Conservation (phyloP, 306 rosid species). For the cucumber (Cucumis sativus) region DNA sequence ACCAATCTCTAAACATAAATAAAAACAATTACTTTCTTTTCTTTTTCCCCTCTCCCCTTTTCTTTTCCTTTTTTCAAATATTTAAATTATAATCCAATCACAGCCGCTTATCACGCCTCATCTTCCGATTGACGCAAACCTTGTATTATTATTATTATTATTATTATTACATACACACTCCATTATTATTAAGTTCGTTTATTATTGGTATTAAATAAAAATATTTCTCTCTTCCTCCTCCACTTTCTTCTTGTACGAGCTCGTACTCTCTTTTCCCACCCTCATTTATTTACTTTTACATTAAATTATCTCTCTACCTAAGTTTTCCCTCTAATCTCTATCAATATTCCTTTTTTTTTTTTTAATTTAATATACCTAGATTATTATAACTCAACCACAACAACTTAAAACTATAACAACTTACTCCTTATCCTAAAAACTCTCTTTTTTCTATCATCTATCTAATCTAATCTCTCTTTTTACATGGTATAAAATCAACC, state of each 20-base stretch:
- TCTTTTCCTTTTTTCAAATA: neutral
- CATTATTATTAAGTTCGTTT: neutral
- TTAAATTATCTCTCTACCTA: neutral
- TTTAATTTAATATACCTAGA: too few species aligned
- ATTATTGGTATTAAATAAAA: neutral
- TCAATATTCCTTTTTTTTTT: too few species aligned
- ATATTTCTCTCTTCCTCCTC: neutral
- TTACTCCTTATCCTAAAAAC: too few species aligned
- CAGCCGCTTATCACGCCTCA: slow-evolving; percentile 48
- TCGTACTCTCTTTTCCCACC: neutral
- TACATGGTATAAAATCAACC: too few species aligned
- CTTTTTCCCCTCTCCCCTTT: neutral
- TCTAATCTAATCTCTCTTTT: too few species aligned
- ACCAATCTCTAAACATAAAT: too few species aligned
- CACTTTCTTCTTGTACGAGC: neutral
- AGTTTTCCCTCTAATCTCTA: too few species aligned
- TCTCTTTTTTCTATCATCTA: too few species aligned
- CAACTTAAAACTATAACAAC: too few species aligned
- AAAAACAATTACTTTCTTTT: too few species aligned
- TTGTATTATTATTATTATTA: neutral
- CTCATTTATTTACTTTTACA: neutral
- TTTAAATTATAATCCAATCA: slow-evolving; percentile 16
- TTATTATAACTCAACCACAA: too few species aligned
- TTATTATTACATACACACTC: neutral
- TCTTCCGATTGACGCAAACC: slow-evolving; percentile 17